Evolutionary conservation across 139 green algal genomes (phyloP).

Genomic region (Axilococcus clingmanii): DNA sequence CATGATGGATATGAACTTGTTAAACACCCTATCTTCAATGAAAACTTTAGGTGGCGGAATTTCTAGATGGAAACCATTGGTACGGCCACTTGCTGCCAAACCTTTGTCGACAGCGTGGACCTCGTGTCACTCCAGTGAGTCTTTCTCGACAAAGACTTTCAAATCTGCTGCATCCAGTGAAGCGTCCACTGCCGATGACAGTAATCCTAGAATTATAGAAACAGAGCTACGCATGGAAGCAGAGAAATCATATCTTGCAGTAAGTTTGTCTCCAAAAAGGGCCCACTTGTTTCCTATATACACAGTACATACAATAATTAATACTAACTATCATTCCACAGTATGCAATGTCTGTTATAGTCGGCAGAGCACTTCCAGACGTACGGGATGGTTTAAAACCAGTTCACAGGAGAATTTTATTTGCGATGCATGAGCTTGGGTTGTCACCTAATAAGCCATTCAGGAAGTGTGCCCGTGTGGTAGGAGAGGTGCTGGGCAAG

Average conservation of each 20-base stretch:
- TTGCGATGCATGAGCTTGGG: slow-evolving; percentile 92
- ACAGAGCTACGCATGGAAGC: slow-evolving; percentile 34
- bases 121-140: no score
- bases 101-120: no score
- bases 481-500: slow-evolving; percentile 97
- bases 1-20: no score
- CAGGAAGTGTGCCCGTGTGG: slow-evolving; percentile 90
- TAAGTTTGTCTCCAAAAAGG: slow-evolving; percentile 11
- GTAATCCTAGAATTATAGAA: slow-evolving; percentile 32
- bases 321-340: no score
- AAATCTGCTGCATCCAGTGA: no score
- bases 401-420: slow-evolving; percentile 94
- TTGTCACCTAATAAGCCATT: slow-evolving; percentile 67
- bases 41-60: no score
- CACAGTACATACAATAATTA: slow-evolving; percentile 19
- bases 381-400: slow-evolving; percentile 96
- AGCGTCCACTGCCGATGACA: no score
- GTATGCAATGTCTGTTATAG: slow-evolving; percentile 97
- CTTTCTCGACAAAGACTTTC: no score
- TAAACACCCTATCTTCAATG: no score
- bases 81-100: no score
- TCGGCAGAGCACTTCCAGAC: slow-evolving; percentile 89
- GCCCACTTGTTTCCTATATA: not conserved
- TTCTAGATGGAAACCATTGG: no score
- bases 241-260: slow-evolving; percentile 45